Conservation (phyloP, 495 filamentous ascomycete genomes). For the Bacidia rubella region DNA sequence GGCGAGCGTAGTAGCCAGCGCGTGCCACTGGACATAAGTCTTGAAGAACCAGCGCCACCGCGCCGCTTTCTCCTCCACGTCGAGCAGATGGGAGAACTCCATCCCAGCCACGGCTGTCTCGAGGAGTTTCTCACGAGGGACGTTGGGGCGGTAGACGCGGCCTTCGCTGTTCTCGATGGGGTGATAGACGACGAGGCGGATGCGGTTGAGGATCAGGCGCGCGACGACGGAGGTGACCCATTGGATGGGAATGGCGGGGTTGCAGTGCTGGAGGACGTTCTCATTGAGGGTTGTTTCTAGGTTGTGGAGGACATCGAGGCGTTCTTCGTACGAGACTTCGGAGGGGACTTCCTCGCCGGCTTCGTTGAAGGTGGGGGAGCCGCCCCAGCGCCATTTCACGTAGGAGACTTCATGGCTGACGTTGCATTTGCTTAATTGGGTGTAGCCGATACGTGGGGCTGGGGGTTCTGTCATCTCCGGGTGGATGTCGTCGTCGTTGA, state of each 20-base stretch:
- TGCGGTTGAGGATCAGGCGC: constrained; percentile 11
- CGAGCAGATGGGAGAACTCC: constrained; percentile 13
- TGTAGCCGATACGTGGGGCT: constrained; percentile 10
- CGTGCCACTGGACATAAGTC: constrained; percentile 35
- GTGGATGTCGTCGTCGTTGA: constrained; percentile 17
- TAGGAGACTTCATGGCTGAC: constrained; percentile 10
- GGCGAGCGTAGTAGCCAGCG: constrained; percentile 39
- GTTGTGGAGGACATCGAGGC: constrained; percentile 2
- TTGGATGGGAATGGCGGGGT: constrained; percentile 8
- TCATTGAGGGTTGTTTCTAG: constrained; percentile 7
- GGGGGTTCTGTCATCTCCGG: constrained; percentile 9
- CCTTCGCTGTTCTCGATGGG: constrained; percentile 7
- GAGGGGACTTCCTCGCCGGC: background rate
- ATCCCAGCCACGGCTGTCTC: constrained; percentile 10
- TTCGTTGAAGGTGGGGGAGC: constrained; percentile 3
- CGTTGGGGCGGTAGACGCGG: background rate
- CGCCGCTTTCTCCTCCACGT: constrained; percentile 8
- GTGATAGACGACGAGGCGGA: constrained; percentile 14
- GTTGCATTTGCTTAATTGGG: constrained; percentile 12
- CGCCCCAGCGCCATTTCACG: background rate
- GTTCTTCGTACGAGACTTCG: constrained; percentile 3
- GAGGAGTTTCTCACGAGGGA: constrained; percentile 9
- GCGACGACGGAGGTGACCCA: constrained; percentile 13
- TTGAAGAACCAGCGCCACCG: constrained; percentile 29
- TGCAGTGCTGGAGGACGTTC: constrained; percentile 11